These are phyloP conservation scores for Apostasia ramifera DNA, from an alignment of 106 monocot species.

Conservation along the genomic window DNA sequence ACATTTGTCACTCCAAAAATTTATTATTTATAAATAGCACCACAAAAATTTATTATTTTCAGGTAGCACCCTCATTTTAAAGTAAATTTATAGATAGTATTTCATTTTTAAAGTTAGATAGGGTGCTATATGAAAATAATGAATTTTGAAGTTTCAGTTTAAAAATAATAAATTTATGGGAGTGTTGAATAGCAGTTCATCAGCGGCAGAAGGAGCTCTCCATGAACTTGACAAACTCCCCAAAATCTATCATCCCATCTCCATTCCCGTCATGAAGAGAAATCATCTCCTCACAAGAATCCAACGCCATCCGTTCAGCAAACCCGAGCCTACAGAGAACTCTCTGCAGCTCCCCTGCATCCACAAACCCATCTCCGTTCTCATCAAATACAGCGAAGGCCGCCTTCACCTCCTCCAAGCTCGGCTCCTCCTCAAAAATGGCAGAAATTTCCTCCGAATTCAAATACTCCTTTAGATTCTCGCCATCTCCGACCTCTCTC, in stretches of 20 bases:
- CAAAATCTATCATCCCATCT: conserved; percentile 49
- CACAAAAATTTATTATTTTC: too few species aligned
- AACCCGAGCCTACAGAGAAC: conserved; percentile 55
- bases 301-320: conserved; percentile 8
- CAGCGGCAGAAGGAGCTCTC: conserved; percentile 20
- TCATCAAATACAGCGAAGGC: conserved; percentile 66
- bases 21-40: too few species aligned
- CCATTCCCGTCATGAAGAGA: conserved; percentile 22
- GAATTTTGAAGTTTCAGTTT: too few species aligned
- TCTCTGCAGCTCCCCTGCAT: conserved; percentile 45
- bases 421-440: conserved; percentile 77
- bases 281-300: conserved; percentile 53
- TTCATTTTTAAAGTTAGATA: too few species aligned
- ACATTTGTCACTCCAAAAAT: too few species aligned
- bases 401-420: conserved; percentile 50
- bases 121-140: too few species aligned
- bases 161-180: too few species aligned
- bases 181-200: not conserved
- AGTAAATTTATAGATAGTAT: too few species aligned
- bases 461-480: conserved; percentile 16
- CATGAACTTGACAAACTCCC: conserved; percentile 39
- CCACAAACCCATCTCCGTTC: conserved; percentile 65
- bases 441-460: conserved; percentile 18
- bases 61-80: too few species aligned
- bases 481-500: not conserved